Percentiles rank a stretch among this genome's conserved stretches.
These are phyloP conservation scores for Zelonia costaricensis DNA, from an alignment of 208 protist genomes.

Conservation along the genomic window DNA sequence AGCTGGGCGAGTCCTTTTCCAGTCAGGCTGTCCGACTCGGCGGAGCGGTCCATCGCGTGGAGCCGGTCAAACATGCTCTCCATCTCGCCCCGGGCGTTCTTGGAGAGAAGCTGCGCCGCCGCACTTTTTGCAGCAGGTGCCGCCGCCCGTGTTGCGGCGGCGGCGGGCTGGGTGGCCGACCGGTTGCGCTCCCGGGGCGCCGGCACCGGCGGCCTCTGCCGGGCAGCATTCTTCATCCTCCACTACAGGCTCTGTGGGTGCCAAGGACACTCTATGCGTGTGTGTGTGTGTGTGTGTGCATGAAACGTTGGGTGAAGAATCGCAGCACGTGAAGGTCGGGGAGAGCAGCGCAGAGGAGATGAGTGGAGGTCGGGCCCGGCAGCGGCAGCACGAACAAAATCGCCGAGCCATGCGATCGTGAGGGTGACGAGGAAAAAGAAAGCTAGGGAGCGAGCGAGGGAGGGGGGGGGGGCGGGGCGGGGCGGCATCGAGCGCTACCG, in stretches of 20 bases:
- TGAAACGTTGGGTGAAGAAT: too few relatives aligned
- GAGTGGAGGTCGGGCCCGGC: too few relatives aligned
- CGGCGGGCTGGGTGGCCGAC: background rate
- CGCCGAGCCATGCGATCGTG: too few relatives aligned
- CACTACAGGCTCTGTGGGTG: background rate
- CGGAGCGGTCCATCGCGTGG: conserved; percentile 37
- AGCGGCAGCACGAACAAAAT: too few relatives aligned
- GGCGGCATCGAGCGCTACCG: too few relatives aligned
- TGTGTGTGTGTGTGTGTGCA: too few relatives aligned
- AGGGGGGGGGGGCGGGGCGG: too few relatives aligned
- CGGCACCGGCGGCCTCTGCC: background rate
- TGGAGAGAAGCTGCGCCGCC: conserved; percentile 9
- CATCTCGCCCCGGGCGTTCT: conserved; percentile 49
- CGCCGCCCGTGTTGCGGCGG: background rate
- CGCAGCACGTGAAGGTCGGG: too few relatives aligned
- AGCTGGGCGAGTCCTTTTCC: conserved; percentile 62
- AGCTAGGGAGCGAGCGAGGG: too few relatives aligned
- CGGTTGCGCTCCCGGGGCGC: conserved; percentile 9
- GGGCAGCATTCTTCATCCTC: conserved; percentile 1
- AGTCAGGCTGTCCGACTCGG: conserved; percentile 47
- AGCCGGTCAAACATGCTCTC: conserved; percentile 64
- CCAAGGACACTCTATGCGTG: too few relatives aligned
- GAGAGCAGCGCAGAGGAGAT: too few relatives aligned
- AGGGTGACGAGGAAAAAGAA: too few relatives aligned
- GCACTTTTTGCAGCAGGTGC: conserved; percentile 1